Base-by-base conservation (phyloP, 176 grass and related monocot species). In the Saccharum officinarum region DNA sequence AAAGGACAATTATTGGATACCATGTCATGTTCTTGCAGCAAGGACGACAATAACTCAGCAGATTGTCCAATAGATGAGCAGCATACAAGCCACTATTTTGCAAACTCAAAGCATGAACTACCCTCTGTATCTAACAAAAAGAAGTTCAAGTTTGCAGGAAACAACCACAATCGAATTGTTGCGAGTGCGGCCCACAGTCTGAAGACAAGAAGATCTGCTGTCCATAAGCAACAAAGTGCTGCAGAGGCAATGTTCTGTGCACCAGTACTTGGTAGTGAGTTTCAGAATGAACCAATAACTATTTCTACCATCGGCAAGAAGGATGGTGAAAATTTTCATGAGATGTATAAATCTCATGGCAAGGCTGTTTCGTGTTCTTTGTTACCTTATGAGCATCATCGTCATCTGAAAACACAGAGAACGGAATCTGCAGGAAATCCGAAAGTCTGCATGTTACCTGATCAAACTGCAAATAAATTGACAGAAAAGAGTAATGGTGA, bases 31-130 rank as follows among this genome's bases (percentile, higher is more conserved):
- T 85, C 84, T 55, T 85, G 77, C 67, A 83, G 77, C 65, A 84
- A 94, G 47, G 75, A 79, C 18, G 69, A 41, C 17, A 82, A 41
- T 10, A 82, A 90, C 34, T 82, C 87, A 26, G 87, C 85, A 80
- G 44, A 85, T 66, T 78, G 39, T 73, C 14, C 42, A 62, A 39
- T 79, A 22, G 66, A 82, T 81, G 72, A 82, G 49, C 77, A 82
- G 62, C 78, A 33, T 38, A 59, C 85, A 85, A 42, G 8, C 31
- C 38, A 80, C 82, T 73, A 87, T 82, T 50, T 78, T 77, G 34
- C 87, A 73, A 71, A 78, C 36, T 80, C 82, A 47, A 26, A 64
- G 50, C 77, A 87, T 70, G 66, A 87, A 23, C 60, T 75, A 45
- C 49, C 25, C 8, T 52, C n/a, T 20, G 38, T 40, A 42, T 85